Conservation (phyloP, 805 yeast species). For the Hermanozyma aechmeae region DNA sequence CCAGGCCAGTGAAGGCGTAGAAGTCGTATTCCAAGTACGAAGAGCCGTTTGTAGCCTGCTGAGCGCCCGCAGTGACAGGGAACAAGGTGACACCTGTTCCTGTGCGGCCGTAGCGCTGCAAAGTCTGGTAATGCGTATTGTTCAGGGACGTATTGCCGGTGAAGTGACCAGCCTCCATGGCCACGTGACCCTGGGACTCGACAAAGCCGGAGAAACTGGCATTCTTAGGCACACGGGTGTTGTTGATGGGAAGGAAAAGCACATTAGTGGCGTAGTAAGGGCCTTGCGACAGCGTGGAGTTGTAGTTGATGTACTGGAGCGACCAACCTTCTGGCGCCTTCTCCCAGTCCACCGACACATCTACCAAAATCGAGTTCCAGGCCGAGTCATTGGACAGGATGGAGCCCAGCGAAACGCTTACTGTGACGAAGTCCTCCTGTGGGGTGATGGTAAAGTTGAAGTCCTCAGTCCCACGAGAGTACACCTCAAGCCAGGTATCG, state of each 20-base stretch:
- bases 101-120: constrained; percentile 9
- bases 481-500: constrained; percentile 8
- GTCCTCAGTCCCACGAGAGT: constrained; percentile 9
- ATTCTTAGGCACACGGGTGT: constrained; percentile 3
- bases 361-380: constrained; percentile 8
- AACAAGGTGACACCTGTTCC: constrained; percentile 9
- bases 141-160: constrained; percentile 3
- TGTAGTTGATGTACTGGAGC: constrained; percentile 6
- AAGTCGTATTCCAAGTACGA: constrained; percentile 10
- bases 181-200: constrained; percentile 7
- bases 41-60: constrained; percentile 4
- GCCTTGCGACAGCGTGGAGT: too few species aligned
- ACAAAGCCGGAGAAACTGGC: constrained; percentile 9
- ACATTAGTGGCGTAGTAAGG: constrained; percentile 1
- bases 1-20: constrained; percentile 8
- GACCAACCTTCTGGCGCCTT: constrained; percentile 6
- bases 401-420: constrained; percentile 5
- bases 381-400: constrained; percentile 7
- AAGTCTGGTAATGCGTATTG: constrained; percentile 4
- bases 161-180: constrained; percentile 11
- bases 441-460: constrained; percentile 8
- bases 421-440: constrained; percentile 4
- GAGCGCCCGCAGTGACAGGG: constrained; percentile 9
- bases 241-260: constrained; percentile 7
- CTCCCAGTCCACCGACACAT: constrained; percentile 10